These are phyloP conservation scores for Claviceps citrina DNA, from an alignment of 2,329 filamentous ascomycete genomes.

Conservation along the genomic window DNA sequence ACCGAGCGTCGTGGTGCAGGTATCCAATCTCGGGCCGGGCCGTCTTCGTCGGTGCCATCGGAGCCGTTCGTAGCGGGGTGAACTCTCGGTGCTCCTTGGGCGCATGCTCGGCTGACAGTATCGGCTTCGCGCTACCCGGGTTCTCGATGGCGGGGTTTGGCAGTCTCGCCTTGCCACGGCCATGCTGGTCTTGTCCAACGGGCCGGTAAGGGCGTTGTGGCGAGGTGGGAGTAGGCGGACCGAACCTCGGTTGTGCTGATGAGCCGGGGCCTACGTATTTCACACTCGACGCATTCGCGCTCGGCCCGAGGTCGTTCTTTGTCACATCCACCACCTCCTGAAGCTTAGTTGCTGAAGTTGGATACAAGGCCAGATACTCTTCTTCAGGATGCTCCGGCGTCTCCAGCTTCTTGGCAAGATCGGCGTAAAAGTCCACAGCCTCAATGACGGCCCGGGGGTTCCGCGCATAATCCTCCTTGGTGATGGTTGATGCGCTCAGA, in stretches of 20 bases:
- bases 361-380: constrained; percentile 24
- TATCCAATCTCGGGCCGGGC: background rate
- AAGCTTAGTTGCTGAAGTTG: background rate
- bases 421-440: constrained; percentile 69
- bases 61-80: background rate
- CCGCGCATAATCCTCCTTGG: constrained; percentile 80
- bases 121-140: background rate
- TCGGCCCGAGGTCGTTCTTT: background rate
- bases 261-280: background rate
- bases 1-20: background rate
- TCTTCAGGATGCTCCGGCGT: constrained; percentile 52
- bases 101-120: background rate
- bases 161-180: background rate
- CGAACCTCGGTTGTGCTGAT: background rate
- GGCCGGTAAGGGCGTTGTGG: background rate
- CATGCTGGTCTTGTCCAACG: background rate
- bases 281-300: background rate
- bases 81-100: background rate
- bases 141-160: background rate
- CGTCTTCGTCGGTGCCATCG: background rate
- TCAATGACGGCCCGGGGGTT: constrained; percentile 76
- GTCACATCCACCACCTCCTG: background rate
- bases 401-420: constrained; percentile 44
- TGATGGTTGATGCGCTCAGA: constrained; percentile 85
- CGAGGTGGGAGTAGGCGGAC: background rate